A percentile compares a stretch with the other conserved stretches of the same genome.
phyloP scores from a whole-genome alignment of 129 eudicot genomes.

The Saussurea involucrata region DNA sequence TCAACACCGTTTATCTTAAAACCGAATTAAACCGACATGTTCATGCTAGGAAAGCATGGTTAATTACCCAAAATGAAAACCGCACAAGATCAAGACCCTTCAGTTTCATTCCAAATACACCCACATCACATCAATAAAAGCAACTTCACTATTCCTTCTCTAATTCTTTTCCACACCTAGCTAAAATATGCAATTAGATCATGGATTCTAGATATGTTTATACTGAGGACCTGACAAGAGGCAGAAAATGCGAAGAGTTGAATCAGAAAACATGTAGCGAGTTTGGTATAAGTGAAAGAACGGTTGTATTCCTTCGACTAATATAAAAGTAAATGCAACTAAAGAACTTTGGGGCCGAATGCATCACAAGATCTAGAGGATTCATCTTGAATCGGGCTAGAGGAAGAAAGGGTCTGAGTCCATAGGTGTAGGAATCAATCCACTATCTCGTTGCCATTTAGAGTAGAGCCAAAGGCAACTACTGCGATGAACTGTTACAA shows the following conservation, averaged over 20 bases:
- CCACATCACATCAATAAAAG: conserved; percentile 16
- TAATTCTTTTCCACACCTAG: background rate
- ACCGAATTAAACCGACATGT: background rate
- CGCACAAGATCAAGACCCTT: background rate
- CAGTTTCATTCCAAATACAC: background rate
- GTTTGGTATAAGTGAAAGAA: conserved; percentile 50
- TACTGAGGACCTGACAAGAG: conserved; percentile 62
- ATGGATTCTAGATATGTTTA: conserved; percentile 43
- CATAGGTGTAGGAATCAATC: too few relatives aligned
- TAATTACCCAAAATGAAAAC: background rate
- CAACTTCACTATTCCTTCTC: background rate
- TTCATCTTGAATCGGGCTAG: too few relatives aligned
- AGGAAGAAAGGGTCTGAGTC: too few relatives aligned
- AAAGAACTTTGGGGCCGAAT: too few relatives aligned
- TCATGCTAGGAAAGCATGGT: background rate
- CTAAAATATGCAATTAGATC: conserved; percentile 7
- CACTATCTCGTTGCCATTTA: too few relatives aligned
- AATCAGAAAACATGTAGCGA: conserved; percentile 46
- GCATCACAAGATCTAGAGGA: too few relatives aligned
- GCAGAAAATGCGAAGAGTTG: conserved; percentile 52
- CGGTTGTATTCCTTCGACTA: too few relatives aligned
- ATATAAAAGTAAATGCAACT: too few relatives aligned
- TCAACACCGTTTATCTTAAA: conserved; percentile 2
- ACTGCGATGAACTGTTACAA: too few relatives aligned
- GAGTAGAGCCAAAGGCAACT: too few relatives aligned